Base-by-base conservation (phyloP, 1,284 basidiomycete genomes). In the Austroboletus niveus region DNA sequence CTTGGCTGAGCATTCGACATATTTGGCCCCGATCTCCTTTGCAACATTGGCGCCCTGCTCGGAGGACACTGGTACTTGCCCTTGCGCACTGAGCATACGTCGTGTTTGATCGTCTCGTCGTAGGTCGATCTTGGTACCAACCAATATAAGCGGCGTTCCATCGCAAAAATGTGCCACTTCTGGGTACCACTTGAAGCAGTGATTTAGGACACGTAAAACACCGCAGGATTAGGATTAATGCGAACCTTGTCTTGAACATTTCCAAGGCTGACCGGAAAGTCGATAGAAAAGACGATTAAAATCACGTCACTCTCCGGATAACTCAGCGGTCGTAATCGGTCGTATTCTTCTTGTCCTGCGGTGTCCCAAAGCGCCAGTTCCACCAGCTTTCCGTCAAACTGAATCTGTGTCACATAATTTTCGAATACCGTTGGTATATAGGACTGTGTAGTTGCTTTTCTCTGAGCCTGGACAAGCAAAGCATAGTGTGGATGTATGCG, bases 351-450 rank as follows among this genome's bases (percentile, higher is more conserved):
- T 72, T 98, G 95, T 17, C 96, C 95, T 6, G 95, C 96, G 1
- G 96, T 98, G 73, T 98, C 95, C 95, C 95, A 99, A 32, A 99
- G 78, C 5, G 95, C 94, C 34, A 98, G 81, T 71, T 98, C 95
- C 61, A 98, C 86, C 43, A 85, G 78, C 73, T 96, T 97, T 51
- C 89, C 86, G 40, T 98, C 94, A 61, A 88, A 90, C 40, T 87
- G 80, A 47, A 97, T 87, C 62, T 90, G 85, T 10, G 95, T 96
- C 52, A 98, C 91, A 65, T 94, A 91, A 80, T 95, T 98, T 73
- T 99, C 96, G 69, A 99, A 99, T 8, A 99, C 95, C 20, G 95
- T 99, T 24, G 96, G 95, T 57, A 98, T 90, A 72, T 98, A 98
- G 52, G 92, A 87, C 94, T 97, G 71, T n/a, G 39, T 35, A 22